Conservation (phyloP, 2,329 filamentous ascomycete species). For the Ophiostoma sp. region DNA sequence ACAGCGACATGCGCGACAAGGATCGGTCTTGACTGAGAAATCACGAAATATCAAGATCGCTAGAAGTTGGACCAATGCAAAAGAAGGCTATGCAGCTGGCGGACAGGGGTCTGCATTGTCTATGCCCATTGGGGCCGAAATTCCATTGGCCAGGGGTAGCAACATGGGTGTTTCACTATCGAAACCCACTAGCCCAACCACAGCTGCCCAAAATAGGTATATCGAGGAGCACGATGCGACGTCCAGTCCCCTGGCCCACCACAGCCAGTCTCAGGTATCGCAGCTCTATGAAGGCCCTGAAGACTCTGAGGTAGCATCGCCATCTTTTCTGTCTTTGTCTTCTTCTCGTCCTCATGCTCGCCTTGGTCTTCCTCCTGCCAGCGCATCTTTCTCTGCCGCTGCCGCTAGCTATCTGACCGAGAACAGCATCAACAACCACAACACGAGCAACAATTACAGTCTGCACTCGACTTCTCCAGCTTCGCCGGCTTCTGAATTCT, state of each 20-base stretch:
- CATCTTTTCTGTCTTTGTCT: background rate
- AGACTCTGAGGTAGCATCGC: slow-evolving; percentile 15
- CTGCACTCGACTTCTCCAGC: slow-evolving; percentile 11
- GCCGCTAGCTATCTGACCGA: slow-evolving; percentile 16
- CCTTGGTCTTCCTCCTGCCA: slow-evolving; percentile 20
- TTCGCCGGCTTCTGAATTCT: background rate
- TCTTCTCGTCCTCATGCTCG: slow-evolving; percentile 11
- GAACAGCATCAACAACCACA: background rate
- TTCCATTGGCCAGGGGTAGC: slow-evolving; percentile 37
- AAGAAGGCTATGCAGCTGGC: slow-evolving; percentile 30
- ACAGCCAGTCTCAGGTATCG: slow-evolving; percentile 23
- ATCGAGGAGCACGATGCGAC: slow-evolving; percentile 38
- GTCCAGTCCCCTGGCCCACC: slow-evolving; percentile 22
- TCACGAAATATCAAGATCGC: slow-evolving; percentile 22
- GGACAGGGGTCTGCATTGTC: slow-evolving; percentile 35
- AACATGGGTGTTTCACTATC: slow-evolving; percentile 44
- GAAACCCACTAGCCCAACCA: slow-evolving; percentile 35
- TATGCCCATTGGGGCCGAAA: slow-evolving; percentile 33
- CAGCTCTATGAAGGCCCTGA: slow-evolving; percentile 19
- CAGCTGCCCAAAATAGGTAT: slow-evolving; percentile 28
- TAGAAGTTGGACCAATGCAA: slow-evolving; percentile 25
- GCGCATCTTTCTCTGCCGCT: slow-evolving; percentile 23
- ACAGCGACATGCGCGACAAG: slow-evolving; percentile 4
- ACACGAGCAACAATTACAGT: slow-evolving; percentile 17
- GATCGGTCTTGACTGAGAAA: slow-evolving; percentile 17